phyloP scores from a whole-genome alignment of 2,329 filamentous ascomycete species.

The Sarocladiaceae sp. region DNA sequence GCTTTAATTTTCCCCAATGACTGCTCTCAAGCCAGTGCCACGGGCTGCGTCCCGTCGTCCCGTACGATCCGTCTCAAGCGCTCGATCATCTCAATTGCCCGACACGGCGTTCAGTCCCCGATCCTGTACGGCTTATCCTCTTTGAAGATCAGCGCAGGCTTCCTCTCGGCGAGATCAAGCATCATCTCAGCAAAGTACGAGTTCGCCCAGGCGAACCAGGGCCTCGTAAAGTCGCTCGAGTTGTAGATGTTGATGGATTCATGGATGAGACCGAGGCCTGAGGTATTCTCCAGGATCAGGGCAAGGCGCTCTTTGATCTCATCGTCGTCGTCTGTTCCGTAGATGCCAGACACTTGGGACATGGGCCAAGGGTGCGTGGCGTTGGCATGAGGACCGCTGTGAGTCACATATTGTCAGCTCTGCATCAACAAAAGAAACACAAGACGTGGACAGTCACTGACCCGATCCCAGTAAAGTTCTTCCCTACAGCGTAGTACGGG shows the following conservation, averaged over 20 bases:
- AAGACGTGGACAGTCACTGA: slow-evolving; percentile 12
- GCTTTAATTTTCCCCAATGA: too few relatives aligned
- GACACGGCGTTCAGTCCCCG: too few relatives aligned
- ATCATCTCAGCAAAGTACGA: slow-evolving; percentile 36
- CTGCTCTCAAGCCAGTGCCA: too few relatives aligned
- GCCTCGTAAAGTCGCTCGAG: slow-evolving; percentile 32
- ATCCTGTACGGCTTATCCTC: slow-evolving; percentile 3
- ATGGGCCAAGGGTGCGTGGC: slow-evolving; percentile 51
- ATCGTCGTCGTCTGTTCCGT: slow-evolving; percentile 35
- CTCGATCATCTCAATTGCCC: too few relatives aligned
- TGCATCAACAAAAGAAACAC: background rate
- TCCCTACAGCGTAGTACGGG: slow-evolving; percentile 56
- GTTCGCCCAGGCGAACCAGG: slow-evolving; percentile 41
- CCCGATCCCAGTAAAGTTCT: slow-evolving; percentile 20
- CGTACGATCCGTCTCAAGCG: too few relatives aligned
- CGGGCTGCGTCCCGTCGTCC: too few relatives aligned
- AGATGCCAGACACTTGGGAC: slow-evolving; percentile 46
- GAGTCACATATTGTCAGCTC: background rate
- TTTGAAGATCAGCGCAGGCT: slow-evolving; percentile 62
- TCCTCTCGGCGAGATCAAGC: slow-evolving; percentile 72
- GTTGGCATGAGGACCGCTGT: slow-evolving; percentile 58
- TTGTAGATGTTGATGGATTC: slow-evolving; percentile 40
- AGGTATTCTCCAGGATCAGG: slow-evolving; percentile 34
- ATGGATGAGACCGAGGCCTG: slow-evolving; percentile 39
- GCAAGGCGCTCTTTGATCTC: slow-evolving; percentile 28